Evolutionary conservation across 2,329 filamentous ascomycete genomes (phyloP).

Genomic region (Byssoonygena ceratinophila): DNA sequence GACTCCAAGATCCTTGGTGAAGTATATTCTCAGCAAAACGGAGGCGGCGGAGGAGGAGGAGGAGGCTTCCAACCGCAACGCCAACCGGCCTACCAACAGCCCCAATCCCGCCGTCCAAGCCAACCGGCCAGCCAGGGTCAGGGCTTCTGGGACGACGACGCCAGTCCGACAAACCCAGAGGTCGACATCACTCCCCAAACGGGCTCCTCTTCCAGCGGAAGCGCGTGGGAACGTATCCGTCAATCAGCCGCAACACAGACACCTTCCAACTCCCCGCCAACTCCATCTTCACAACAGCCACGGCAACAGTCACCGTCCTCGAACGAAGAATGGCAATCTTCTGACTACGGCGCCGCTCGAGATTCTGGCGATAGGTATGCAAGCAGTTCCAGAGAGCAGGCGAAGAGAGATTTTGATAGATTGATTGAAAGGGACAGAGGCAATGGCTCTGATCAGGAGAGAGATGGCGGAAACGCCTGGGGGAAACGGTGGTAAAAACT

Average conservation of each 20-base stretch:
- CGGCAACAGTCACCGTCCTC: conserved; percentile 2
- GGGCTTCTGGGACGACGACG: conserved; percentile 31
- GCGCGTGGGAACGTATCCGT: conserved; percentile 33
- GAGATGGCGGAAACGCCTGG: conserved; percentile 10
- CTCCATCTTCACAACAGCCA: conserved; percentile 8
- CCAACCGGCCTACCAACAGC: not conserved
- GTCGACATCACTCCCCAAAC: conserved; percentile 4
- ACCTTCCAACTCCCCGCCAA: not conserved
- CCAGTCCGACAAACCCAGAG: conserved; percentile 22
- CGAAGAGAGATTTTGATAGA: conserved; percentile 36
- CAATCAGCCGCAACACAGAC: conserved; percentile 4
- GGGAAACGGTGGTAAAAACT: not conserved
- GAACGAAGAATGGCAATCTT: conserved; percentile 2
- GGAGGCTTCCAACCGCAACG: conserved; percentile 2
- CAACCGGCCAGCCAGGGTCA: not conserved
- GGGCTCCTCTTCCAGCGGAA: conserved; percentile 18
- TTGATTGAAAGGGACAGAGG: conserved; percentile 35
- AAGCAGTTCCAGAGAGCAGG: conserved; percentile 26
- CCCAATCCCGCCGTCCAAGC: not conserved
- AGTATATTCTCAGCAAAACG: conserved; percentile 8
- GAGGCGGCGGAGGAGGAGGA: no score
- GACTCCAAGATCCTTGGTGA: conserved; percentile 13
- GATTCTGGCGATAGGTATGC: conserved; percentile 14
- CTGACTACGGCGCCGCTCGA: conserved; percentile 17
- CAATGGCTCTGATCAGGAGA: conserved; percentile 15